Evolutionary conservation across 2,329 filamentous ascomycete genomes (phyloP), one percentile per base, ranked within the genome.

Genomic region (Botrytis aclada): DNA sequence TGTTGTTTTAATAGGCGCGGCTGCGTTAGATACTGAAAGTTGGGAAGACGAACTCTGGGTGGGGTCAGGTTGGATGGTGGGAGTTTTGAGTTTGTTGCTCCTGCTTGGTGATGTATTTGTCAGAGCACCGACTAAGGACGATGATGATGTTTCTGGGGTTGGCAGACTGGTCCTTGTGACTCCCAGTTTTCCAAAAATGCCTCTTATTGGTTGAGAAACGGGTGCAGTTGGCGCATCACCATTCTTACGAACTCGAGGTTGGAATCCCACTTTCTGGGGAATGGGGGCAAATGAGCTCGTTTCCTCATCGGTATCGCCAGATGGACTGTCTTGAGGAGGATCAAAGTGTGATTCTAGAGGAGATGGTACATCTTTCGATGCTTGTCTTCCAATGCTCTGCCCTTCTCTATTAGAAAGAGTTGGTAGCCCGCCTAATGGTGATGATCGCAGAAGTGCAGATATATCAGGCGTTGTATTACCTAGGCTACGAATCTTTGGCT

Each of bases 231-330:
- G 56, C 51, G 51, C 39, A 22, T 72, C 63, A 22, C 66, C 69
- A 32, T 34, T 39, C 47, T 73, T 73, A 45, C 75, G 73, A 69
- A 77, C 43, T 72, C 76, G 73, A 56, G 79, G 79, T n/a, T 76
- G 77, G 43, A 80, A 80, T 2, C 74, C 77, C 47, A 69, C 34
- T 62, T 80, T 80, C 69, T 80, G 79, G 25, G 78, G 77, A 60
- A 81, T 79, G 12, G 76, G 74, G 25, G 71, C 71, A 51, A 79
- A 79, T 10, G 74, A 72, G 61, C 58, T 63, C 16, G 51, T 47
- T 16, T 70, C 60, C 61, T 47, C 34, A 22, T 71, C 43, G 3
- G 43, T 41, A 25, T 69, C 37, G 18, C 65, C 34, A 9, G n/a
- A 69, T 69, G 37, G 18, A 51, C 25, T 51, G 22, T 65, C 22